phyloP scores from a whole-genome alignment of 2,329 filamentous ascomycete species.

The Nemania sp. region DNA sequence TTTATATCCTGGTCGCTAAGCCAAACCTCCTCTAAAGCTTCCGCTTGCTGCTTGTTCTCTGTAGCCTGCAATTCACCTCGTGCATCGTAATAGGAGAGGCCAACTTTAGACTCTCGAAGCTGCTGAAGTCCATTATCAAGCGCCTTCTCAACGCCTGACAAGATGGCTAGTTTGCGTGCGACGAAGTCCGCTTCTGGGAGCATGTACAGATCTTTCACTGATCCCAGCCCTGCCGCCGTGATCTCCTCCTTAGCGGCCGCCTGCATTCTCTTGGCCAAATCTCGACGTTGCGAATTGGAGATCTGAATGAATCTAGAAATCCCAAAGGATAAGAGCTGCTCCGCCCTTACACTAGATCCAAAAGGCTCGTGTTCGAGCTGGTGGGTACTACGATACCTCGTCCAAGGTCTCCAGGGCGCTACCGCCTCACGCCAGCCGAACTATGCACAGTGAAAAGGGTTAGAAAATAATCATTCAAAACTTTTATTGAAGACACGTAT shows the following conservation, averaged over 20 bases:
- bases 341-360: background rate
- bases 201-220: slow-evolving; percentile 2
- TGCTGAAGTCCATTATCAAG: slow-evolving; percentile 8
- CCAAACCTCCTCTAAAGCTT: slow-evolving; percentile 14
- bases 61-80: slow-evolving; percentile 4
- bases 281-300: background rate
- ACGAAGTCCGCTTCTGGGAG: slow-evolving; percentile 6
- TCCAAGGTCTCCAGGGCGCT: slow-evolving; percentile 11
- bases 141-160: slow-evolving; percentile 10
- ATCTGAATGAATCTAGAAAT: background rate
- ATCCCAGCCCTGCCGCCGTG: slow-evolving; percentile 1
- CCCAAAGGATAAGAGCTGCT: background rate
- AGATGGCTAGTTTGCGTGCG: slow-evolving; percentile 7
- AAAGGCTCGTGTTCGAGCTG: background rate
- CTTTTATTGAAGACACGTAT: background rate
- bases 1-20: slow-evolving; percentile 11
- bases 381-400: slow-evolving; percentile 3
- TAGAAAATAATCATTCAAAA: background rate
- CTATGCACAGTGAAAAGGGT: slow-evolving; percentile 3
- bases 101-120: slow-evolving; percentile 2
- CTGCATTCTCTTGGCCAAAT: slow-evolving; percentile 14
- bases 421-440: slow-evolving; percentile 21
- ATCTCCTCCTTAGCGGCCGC: slow-evolving; percentile 2
- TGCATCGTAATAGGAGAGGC: slow-evolving; percentile 14
- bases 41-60: slow-evolving; percentile 7